A percentile compares a stretch with the other conserved stretches of the same genome.
Evolutionary conservation across 78 protist species (phyloP).

Genomic region (Dictyostelium purpureum): DNA sequence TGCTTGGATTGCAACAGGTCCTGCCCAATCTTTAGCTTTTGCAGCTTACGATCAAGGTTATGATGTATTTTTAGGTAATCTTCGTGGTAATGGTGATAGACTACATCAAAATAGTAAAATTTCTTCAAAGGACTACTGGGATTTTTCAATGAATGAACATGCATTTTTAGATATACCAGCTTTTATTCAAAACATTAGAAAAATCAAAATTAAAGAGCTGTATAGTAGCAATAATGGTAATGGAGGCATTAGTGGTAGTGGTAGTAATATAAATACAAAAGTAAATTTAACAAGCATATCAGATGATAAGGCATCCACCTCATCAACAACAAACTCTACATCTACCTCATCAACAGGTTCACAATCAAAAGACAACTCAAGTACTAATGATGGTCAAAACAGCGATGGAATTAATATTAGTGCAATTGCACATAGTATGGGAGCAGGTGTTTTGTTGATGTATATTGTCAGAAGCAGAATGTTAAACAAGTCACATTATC

Average conservation of each 20-base stretch:
- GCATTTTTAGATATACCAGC: slow-evolving; percentile 56
- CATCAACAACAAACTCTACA: background rate
- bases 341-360: too few relatives aligned
- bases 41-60: slow-evolving; percentile 76
- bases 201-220: slow-evolving; percentile 49
- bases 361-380: background rate
- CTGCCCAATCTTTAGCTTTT: slow-evolving; percentile 57
- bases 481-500: slow-evolving; percentile 38
- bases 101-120: slow-evolving; percentile 51
- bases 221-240: background rate
- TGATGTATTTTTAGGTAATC: slow-evolving; percentile 68
- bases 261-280: slow-evolving; percentile 5
- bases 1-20: slow-evolving; percentile 80
- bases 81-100: slow-evolving; percentile 67
- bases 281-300: background rate
- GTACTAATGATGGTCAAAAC: background rate
- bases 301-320: background rate
- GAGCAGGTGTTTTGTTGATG: slow-evolving; percentile 64
- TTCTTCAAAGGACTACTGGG: slow-evolving; percentile 60
- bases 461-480: slow-evolving; percentile 53
- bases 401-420: background rate
- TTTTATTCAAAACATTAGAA: slow-evolving; percentile 59
- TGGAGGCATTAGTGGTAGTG: background rate
- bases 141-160: slow-evolving; percentile 74
- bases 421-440: slow-evolving; percentile 75